phyloP scores from a whole-genome alignment of 1,139 yeast genomes.

The Yamadazyma buinensis region DNA sequence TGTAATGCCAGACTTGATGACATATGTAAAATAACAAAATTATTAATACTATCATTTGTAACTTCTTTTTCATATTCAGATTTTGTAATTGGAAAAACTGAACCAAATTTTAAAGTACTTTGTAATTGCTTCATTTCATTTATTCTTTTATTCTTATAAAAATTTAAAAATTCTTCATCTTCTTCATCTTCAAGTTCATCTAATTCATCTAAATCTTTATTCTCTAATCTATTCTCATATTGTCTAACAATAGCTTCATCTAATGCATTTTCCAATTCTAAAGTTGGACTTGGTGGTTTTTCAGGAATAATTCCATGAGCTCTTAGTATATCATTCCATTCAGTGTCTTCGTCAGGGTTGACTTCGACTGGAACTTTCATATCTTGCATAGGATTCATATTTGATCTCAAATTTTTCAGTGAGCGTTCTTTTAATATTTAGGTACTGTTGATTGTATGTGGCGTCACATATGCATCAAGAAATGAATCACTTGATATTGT shows the following conservation, averaged over 20 bases:
- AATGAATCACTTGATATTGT: too few species aligned
- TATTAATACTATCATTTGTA: constrained; percentile 65
- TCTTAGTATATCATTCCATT: constrained; percentile 95
- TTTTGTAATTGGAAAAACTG: constrained; percentile 71
- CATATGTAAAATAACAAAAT: constrained; percentile 73
- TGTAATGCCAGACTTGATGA: constrained; percentile 68
- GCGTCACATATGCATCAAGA: too few species aligned
- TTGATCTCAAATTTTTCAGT: too few species aligned
- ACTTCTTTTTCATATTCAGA: constrained; percentile 86
- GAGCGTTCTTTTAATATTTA: too few species aligned
- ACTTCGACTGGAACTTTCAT: constrained; percentile 71
- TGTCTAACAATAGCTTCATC: constrained; percentile 78
- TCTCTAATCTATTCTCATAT: constrained; percentile 72
- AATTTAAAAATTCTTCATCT: constrained; percentile 69
- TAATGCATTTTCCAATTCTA: constrained; percentile 79
- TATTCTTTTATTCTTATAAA: constrained; percentile 73
- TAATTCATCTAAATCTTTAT: constrained; percentile 70
- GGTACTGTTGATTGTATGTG: too few species aligned
- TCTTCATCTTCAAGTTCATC: constrained; percentile 79
- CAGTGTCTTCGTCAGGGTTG: constrained; percentile 94
- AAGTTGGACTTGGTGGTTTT: constrained; percentile 85
- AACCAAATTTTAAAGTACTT: constrained; percentile 66
- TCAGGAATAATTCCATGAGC: constrained; percentile 90
- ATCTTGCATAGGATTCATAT: constrained; percentile 24
- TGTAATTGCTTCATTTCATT: constrained; percentile 63